Evolutionary conservation across 495 filamentous ascomycete species (phyloP).

Genomic region (Neurospora sp.): DNA sequence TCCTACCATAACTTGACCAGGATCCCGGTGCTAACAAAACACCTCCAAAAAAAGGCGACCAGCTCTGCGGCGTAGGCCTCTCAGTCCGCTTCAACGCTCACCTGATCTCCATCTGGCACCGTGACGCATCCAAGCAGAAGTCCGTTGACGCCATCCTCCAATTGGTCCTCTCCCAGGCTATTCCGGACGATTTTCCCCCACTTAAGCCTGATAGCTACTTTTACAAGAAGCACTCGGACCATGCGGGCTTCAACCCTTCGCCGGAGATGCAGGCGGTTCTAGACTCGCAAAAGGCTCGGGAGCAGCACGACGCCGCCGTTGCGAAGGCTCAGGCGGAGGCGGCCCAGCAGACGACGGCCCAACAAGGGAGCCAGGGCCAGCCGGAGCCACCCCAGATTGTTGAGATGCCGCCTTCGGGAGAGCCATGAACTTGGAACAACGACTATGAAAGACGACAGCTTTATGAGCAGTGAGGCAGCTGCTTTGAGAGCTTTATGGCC

Average conservation of each 20-base stretch:
- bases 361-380: neutral
- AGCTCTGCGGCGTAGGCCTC: conserved; percentile 65
- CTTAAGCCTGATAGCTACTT: conserved; percentile 57
- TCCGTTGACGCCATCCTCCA: conserved; percentile 61
- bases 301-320: conserved; percentile 23
- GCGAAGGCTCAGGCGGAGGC: conserved; percentile 7
- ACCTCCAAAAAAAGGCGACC: conserved; percentile 46
- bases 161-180: conserved; percentile 58
- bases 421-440: neutral
- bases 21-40: neutral
- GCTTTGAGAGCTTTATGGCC: neutral
- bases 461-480: neutral
- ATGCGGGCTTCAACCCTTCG: conserved; percentile 46
- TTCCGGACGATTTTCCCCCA: conserved; percentile 50
- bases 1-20: neutral
- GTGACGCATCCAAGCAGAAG: conserved; percentile 59
- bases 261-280: conserved; percentile 39
- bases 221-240: conserved; percentile 50
- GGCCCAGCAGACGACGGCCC: neutral
- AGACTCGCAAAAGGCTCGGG: conserved; percentile 37
- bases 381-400: conserved; percentile 4
- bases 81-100: conserved; percentile 67
- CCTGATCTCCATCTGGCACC: conserved; percentile 82
- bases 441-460: neutral
- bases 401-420: conserved; percentile 10